Evolutionary conservation across 495 filamentous ascomycete genomes (phyloP), one percentile per base, ranked within the genome.

Genomic region (Stereocaulon alpinum): DNA sequence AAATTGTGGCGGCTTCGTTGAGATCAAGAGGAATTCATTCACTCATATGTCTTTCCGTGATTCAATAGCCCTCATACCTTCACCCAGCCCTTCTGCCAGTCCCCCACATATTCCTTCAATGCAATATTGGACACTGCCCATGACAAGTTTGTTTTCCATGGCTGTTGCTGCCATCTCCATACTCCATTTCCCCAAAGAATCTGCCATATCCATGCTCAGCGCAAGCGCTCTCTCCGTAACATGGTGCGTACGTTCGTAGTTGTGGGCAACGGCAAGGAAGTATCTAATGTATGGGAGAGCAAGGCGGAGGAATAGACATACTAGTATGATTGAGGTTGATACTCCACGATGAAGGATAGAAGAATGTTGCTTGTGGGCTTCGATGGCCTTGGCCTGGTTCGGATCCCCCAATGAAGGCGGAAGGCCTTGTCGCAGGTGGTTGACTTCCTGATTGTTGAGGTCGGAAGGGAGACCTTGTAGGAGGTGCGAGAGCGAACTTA

Each of bases 401-500:
- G 50, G 29, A 24, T 65, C 52, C 20, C 57, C 50, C 15, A 74
- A 49, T 12, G 63, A 55, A 40, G 58, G 22, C 52, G 82, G 81
- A 18, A 84, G 64, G 4, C 79, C 70, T 30, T 64, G 68, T 1
- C 67, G 73, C 6, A 86, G 68, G 40, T 56, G 51, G 14, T 24
- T 24, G 11, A 29, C 15, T 40, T 63, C 73, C 71, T 30, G 73
- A 50, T 7, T 65, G 61, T 59, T 78, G 71, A 42, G 73, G 68
- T 5, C 59, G 4, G 65, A 50, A 0, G 88, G 87, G 0, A 91
- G 74, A 0, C 80, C 86, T 52, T 79, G 77, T 3, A 89, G 77
- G 4, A 90, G 73, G 66, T 88, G 88, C 7, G 78, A 73, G 7
- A 87, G 56, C 44, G 83, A 80, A 64, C 83, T 78, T 27, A 91